Conservation (phyloP, 371 early-diverging fungal genomes). For the Mortierella sp. region DNA sequence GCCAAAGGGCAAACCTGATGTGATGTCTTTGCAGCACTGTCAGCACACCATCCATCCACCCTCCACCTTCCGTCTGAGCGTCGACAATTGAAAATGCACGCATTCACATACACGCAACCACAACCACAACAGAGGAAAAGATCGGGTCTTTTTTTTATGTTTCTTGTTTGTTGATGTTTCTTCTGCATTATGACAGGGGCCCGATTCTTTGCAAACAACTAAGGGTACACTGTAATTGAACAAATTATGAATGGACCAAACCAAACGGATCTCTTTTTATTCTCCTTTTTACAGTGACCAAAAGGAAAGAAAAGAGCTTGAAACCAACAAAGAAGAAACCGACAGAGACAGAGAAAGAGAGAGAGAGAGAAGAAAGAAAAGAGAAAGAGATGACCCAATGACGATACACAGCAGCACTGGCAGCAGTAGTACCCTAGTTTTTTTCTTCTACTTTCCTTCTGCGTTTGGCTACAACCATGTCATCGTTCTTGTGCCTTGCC, state of each 20-base stretch:
- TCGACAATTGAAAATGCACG: neutral
- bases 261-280: neutral
- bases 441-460: neutral
- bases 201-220: neutral
- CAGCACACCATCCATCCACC: neutral
- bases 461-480: neutral
- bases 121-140: neutral
- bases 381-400: neutral
- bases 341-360: neutral
- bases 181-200: neutral
- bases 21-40: neutral
- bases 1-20: slow-evolving; percentile 1
- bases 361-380: neutral
- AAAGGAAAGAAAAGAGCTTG: neutral
- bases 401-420: slow-evolving; percentile 3
- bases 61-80: neutral
- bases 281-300: neutral
- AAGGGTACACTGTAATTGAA: neutral
- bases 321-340: slow-evolving; percentile 5
- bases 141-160: neutral
- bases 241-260: neutral
- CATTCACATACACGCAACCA: neutral
- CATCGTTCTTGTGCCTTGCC: neutral
- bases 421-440: slow-evolving; percentile 7
- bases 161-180: neutral